Percentiles rank a stretch among this genome's conserved stretches.
These are phyloP conservation scores for Bassia scoparia DNA, from an alignment of 148 eudicot species.

Conservation along the genomic window DNA sequence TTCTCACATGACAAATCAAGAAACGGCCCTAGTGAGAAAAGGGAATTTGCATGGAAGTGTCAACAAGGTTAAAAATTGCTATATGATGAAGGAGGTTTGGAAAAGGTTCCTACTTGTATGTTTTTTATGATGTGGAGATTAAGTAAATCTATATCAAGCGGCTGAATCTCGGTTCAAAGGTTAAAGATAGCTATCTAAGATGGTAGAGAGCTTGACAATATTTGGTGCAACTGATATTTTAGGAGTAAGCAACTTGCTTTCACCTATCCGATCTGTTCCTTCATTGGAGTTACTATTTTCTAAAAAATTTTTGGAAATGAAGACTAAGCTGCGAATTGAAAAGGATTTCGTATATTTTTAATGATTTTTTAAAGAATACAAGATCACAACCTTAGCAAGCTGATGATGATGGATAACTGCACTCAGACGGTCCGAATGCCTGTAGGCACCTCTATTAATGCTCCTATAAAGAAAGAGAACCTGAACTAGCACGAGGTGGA, in stretches of 20 bases:
- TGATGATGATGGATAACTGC: neutral
- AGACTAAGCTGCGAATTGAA: constrained; percentile 3
- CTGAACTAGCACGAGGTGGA: neutral
- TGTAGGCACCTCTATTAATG: too few relatives aligned
- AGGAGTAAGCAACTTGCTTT: neutral
- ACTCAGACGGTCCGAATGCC: too few relatives aligned
- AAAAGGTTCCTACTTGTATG: too few relatives aligned
- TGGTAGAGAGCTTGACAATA: constrained; percentile 8
- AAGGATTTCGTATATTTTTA: neutral
- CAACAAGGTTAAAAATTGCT: constrained; percentile 9
- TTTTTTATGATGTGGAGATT: neutral
- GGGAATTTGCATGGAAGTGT: constrained; percentile 11
- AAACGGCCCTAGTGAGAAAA: constrained; percentile 11
- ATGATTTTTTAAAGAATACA: neutral
- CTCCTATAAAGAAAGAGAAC: neutral
- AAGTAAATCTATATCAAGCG: neutral
- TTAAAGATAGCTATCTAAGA: constrained; percentile 8
- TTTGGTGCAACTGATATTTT: neutral
- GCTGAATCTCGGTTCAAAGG: neutral
- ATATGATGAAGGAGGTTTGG: too few relatives aligned
- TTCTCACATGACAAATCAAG: neutral
- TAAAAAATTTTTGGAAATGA: neutral
- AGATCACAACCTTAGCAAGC: neutral
- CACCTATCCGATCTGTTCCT: neutral
- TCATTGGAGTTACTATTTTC: neutral